Conservation (phyloP, 1,139 yeast genomes). For the Blastobotrys ciferrii region DNA sequence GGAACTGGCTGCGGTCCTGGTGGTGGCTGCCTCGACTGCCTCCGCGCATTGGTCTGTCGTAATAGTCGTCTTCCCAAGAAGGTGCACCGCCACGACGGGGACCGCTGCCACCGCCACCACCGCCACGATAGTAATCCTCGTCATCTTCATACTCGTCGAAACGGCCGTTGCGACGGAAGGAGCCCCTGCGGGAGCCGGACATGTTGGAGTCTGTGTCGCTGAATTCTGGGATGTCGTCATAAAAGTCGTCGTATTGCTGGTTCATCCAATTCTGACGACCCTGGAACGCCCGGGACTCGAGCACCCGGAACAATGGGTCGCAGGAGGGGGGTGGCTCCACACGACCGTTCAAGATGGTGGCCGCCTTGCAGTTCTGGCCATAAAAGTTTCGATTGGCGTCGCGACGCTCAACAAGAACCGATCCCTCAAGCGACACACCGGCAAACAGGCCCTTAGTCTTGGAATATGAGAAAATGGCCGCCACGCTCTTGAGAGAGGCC, state of each 20-base stretch:
- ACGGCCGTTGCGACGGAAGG: slow-evolving; percentile 36
- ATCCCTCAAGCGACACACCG: slow-evolving; percentile 95
- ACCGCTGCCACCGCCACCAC: not conserved
- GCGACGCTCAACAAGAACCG: slow-evolving; percentile 90
- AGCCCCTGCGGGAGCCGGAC: slow-evolving; percentile 31
- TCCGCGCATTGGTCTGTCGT: slow-evolving; percentile 47
- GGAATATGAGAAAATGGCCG: slow-evolving; percentile 91
- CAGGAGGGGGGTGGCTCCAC: slow-evolving; percentile 94
- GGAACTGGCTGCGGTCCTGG: slow-evolving; percentile 35
- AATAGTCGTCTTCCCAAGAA: slow-evolving; percentile 83
- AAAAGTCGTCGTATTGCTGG: slow-evolving; percentile 58
- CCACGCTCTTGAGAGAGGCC: slow-evolving; percentile 82
- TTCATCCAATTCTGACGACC: slow-evolving; percentile 44
- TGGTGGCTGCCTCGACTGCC: slow-evolving; percentile 26
- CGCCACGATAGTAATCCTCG: slow-evolving; percentile 21
- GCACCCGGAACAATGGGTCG: slow-evolving; percentile 80
- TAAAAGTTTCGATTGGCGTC: slow-evolving; percentile 95
- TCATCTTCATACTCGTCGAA: slow-evolving; percentile 44
- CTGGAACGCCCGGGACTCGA: slow-evolving; percentile 82
- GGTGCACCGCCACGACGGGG: slow-evolving; percentile 41
- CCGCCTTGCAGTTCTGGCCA: slow-evolving; percentile 83
- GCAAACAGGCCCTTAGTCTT: slow-evolving; percentile 97
- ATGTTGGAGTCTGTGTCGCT: slow-evolving; percentile 30
- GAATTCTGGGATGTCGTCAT: slow-evolving; percentile 66
- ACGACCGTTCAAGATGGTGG: slow-evolving; percentile 75